Evolutionary conservation across 805 yeast genomes (phyloP).

Genomic region (Lipomyces chichibuensis): DNA sequence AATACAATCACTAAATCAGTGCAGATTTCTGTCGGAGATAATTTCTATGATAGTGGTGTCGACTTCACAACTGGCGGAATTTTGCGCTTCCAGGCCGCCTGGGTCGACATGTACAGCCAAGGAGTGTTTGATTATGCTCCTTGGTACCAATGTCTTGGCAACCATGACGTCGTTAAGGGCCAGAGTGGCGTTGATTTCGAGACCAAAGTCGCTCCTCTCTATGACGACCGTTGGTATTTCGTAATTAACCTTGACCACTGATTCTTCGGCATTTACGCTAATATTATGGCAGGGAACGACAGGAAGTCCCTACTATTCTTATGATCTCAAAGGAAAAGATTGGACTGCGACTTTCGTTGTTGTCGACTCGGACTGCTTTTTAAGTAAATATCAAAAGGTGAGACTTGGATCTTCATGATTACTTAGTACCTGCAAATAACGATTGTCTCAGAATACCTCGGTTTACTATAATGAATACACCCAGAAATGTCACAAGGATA

Average conservation of each 20-base stretch:
- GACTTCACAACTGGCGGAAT: slow-evolving; percentile 1
- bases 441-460: too few species aligned
- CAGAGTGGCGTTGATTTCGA: slow-evolving; percentile 3
- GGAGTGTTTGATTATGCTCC: not conserved
- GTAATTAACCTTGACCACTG: not conserved
- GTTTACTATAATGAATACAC: too few species aligned
- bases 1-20: not conserved
- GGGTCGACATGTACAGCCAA: slow-evolving; percentile 4
- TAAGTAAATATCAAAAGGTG: not conserved
- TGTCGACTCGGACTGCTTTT: not conserved
- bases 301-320: not conserved
- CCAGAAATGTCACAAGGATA: too few species aligned
- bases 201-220: not conserved
- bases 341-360: slow-evolving; percentile 5
- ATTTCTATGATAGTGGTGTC: slow-evolving; percentile 2
- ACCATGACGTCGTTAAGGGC: slow-evolving; percentile 6
- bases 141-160: slow-evolving; percentile 5
- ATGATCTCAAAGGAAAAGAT: not conserved
- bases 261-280: too few species aligned
- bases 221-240: slow-evolving; percentile 7
- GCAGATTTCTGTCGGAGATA: slow-evolving; percentile 4
- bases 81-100: slow-evolving; percentile 1
- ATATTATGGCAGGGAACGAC: not conserved
- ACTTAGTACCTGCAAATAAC: too few species aligned
- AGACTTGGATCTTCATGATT: too few species aligned